Evolutionary conservation across 2,329 filamentous ascomycete genomes (phyloP).

Genomic region (Fusarium sp.): DNA sequence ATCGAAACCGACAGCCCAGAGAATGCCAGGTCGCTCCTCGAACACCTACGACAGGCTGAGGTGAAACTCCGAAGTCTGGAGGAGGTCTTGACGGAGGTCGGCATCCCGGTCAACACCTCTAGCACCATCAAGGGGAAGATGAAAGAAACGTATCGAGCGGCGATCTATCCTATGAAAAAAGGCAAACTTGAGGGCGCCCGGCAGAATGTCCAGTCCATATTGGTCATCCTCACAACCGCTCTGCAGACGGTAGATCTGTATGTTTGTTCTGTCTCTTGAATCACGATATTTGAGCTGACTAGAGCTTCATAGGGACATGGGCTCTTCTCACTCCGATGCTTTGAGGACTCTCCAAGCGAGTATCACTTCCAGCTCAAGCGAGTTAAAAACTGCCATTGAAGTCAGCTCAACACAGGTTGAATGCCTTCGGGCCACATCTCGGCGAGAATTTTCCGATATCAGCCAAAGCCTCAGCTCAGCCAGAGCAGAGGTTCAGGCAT

Average conservation of each 20-base stretch:
- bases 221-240: background rate
- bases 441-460: background rate
- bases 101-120: background rate
- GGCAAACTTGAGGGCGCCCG: background rate
- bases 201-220: background rate
- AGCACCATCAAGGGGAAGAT: background rate
- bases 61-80: background rate
- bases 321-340: background rate
- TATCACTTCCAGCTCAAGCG: background rate
- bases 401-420: background rate
- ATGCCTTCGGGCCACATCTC: background rate
- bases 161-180: background rate
- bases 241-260: background rate
- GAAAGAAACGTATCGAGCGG: background rate
- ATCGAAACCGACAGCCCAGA: background rate
- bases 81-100: background rate
- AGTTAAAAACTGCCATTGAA: background rate
- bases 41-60: background rate
- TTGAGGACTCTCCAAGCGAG: background rate
- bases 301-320: background rate
- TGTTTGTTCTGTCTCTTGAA: background rate
- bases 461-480: background rate
- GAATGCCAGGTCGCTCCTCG: background rate
- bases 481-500: background rate
- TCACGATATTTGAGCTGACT: rapidly evolving